Percentiles rank a stretch among this genome's conserved stretches.
Conservation (phyloP, 805 yeast genomes). For the Myxozyma lipomycoides region DNA sequence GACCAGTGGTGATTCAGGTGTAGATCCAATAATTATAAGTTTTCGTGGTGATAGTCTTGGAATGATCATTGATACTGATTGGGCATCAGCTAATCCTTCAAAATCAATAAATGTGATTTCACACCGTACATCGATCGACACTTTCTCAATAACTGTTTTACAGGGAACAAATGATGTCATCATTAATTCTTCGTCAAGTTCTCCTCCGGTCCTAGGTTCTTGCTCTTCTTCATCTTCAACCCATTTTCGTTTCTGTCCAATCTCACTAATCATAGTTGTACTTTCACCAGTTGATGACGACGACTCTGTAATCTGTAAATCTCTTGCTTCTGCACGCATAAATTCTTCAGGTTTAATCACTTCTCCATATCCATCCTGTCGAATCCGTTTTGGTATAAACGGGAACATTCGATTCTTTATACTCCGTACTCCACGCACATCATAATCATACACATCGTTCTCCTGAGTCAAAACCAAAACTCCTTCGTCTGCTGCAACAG, state of each 20-base stretch:
- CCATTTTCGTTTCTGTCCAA: conserved; percentile 41
- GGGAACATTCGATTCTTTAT: conserved; percentile 60
- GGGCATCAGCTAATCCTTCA: conserved; percentile 75
- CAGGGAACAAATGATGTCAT: conserved; percentile 11
- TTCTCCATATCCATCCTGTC: conserved; percentile 85
- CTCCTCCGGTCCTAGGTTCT: conserved; percentile 8
- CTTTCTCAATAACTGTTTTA: conserved; percentile 29
- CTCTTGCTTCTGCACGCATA: conserved; percentile 47
- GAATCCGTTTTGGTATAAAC: conserved; percentile 49
- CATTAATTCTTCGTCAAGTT: not conserved
- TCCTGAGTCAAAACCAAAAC: conserved; percentile 32
- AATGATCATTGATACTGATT: conserved; percentile 74
- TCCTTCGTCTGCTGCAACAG: conserved; percentile 24
- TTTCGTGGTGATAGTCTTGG: conserved; percentile 76
- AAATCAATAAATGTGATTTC: conserved; percentile 73
- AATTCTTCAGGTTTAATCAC: conserved; percentile 64
- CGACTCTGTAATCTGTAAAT: conserved; percentile 2
- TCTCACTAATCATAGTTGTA: conserved; percentile 31
- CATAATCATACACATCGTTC: conserved; percentile 48
- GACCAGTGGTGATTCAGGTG: conserved; percentile 21
- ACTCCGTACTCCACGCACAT: conserved; percentile 44
- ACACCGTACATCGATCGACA: conserved; percentile 56
- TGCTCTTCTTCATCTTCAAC: conserved; percentile 30
- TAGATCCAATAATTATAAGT: conserved; percentile 50
- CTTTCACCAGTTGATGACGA: conserved; percentile 22